Evolutionary conservation across 73 alveolate species (phyloP), one percentile per base, ranked within the genome.

Genomic region (Halteria grandinella): DNA sequence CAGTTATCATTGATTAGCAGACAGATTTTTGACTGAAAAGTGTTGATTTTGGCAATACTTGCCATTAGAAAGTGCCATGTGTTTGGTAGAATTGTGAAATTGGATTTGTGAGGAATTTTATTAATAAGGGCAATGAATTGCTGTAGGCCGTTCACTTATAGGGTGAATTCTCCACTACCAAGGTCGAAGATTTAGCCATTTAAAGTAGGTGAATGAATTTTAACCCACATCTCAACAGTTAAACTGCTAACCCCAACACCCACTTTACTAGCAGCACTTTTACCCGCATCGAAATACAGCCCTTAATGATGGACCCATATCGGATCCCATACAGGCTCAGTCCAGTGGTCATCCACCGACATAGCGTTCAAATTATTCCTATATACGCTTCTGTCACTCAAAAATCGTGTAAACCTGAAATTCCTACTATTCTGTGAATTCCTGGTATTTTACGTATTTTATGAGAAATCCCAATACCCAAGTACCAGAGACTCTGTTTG

Each of bases 251-350:
- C 40, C 18, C 43, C 28, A 21, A 43, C 77, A 12, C 43, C 5
- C 17, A 5, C 37, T 21, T 60, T 60, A n/a, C 43, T 66, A 8
- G 18, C 3, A 60, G 24, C 15, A 45, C 39, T 45, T 66, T 66
- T 21, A 31, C 66, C 1, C 54, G 41, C 39, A 44, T 66, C 80
- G 47, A 66, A 66, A 34, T 12, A 66, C 10, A 66, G 69, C 4
- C 80, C 80, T 45, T 66, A 66, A 45, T 39, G 43, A 33, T 66
- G 69, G 15, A 66, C 80, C 43, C 47, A 47, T 4, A 66, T 25
- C 7, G 80, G 80, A 18, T 66, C 80, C 15, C 32, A 45, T 23
- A 66, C 47, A 5, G 80, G 80, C 29, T 66, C 80, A 66, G 43
- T 66, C 6, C 52, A 1, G 15, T 66, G 45, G 3, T 37, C 25